phyloP scores from a whole-genome alignment of 768 basidiomycete species.

The Calocybe gangraenosa region DNA sequence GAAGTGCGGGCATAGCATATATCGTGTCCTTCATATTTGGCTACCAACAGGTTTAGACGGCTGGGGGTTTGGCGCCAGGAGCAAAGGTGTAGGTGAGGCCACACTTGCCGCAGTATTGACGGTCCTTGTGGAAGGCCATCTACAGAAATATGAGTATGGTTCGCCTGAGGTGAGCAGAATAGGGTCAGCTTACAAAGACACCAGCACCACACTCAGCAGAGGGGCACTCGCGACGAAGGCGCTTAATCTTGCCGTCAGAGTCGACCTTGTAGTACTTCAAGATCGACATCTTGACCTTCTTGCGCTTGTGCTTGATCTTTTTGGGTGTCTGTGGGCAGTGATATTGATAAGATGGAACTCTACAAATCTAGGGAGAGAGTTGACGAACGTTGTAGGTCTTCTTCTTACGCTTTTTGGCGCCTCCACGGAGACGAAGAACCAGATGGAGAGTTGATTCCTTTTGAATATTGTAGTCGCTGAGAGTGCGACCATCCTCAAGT shows the following conservation, averaged over 20 bases:
- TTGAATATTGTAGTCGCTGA: constrained; percentile 96
- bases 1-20: too few species aligned
- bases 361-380: background rate
- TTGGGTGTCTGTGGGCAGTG: constrained; percentile 72
- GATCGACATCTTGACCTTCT: constrained; percentile 99
- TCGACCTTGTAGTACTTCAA: constrained; percentile 99
- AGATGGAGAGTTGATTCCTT: constrained; percentile 99
- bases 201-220: constrained; percentile 80
- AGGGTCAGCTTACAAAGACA: constrained; percentile 64
- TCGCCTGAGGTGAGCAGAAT: constrained; percentile 11
- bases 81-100: constrained; percentile 84
- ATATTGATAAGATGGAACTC: background rate
- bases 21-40: too few species aligned
- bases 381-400: constrained; percentile 91
- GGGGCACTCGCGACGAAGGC: constrained; percentile 95
- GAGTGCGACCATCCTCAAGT: constrained; percentile 97
- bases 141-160: constrained; percentile 27
- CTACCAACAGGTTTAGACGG: constrained; percentile 36
- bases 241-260: constrained; percentile 99
- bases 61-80: constrained; percentile 76
- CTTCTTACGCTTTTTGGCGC: constrained; percentile 99
- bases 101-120: constrained; percentile 97
- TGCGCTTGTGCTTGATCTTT: constrained; percentile 99
- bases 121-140: constrained; percentile 99
- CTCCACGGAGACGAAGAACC: constrained; percentile 96